Base-by-base conservation (phyloP, 805 yeast species). In the Kuraishia borneana region DNA sequence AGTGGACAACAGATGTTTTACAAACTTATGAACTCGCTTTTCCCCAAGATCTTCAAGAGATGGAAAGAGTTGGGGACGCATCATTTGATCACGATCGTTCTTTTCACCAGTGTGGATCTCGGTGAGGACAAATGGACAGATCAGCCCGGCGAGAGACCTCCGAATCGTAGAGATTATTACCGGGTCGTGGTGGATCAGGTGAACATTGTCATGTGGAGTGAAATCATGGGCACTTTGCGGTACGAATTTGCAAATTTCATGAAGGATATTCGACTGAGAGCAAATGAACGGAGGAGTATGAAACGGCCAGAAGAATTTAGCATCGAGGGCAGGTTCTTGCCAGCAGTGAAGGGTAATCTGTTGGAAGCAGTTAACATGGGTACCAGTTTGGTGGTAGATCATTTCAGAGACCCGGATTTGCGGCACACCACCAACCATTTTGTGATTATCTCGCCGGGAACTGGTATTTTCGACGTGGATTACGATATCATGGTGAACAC, bases 151-250 rank as follows among this genome's bases (percentile, higher is more conserved):
- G 89, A 83, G 44, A 60, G 79, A 36, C 58, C 61, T 0, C 73
- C 82, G 6, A 72, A 76, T 27, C 68, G 87, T 3, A 65, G 70
- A 38, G 95, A 92, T 54, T 88, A 77, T 51, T 92, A 80, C 53
- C 63, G 96, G 33, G 94, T 92, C 19, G 98, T 89, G 2, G 96
- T 89, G 2, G 97, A 92, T 51, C 95, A 89, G 53, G 94, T 85
- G 14, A 83, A 79, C 46, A 83, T 87, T 31, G 68, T 79, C 19
- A 77, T 83, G 39, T 92, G 98, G 98, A 81, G 75, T 36, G 80
- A 81, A 42, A 88, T 92, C 37, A 87, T 92, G 96, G 82, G 83
- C 17, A 76, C 82, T 1, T 61, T 92, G 35, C 61, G 96, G 31
- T 63, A 73, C 20, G 98, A 92, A 51, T 92, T 92, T 57, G 76